Conservation (phyloP, 1,284 basidiomycete species). For the Athelia psychrophila region DNA sequence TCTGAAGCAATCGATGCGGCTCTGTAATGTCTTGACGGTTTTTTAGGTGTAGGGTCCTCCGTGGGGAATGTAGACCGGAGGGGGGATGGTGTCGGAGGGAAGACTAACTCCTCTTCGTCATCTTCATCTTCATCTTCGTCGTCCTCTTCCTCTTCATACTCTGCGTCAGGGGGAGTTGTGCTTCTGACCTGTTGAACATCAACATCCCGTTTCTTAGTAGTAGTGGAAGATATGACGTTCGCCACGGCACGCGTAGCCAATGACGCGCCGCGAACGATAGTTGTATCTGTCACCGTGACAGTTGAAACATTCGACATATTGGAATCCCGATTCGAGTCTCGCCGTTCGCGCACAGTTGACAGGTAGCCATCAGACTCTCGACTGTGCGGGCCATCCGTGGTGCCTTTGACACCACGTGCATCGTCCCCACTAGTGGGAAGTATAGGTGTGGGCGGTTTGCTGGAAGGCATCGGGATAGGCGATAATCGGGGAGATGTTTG, state of each 20-base stretch:
- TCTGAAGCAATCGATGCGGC: background rate
- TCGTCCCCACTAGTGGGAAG: constrained; percentile 24
- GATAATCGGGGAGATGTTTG: constrained; percentile 7
- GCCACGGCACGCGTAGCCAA: constrained; percentile 43
- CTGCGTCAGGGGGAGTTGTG: constrained; percentile 14
- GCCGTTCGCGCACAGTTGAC: constrained; percentile 6
- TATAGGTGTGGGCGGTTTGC: constrained; percentile 32
- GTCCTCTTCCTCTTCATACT: constrained; percentile 2
- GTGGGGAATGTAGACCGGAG: background rate
- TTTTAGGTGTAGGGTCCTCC: background rate
- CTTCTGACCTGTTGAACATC: background rate
- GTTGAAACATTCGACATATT: constrained; percentile 46
- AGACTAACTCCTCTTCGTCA: constrained; percentile 1
- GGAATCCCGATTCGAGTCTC: constrained; percentile 42
- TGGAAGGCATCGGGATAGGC: constrained; percentile 27
- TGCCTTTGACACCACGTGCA: constrained; percentile 6
- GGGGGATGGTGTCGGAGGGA: background rate
- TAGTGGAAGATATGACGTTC: constrained; percentile 34
- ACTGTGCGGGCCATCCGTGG: too few relatives aligned
- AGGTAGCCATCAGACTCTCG: background rate
- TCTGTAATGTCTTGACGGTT: background rate
- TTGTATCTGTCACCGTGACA: constrained; percentile 45
- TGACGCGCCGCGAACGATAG: constrained; percentile 35
- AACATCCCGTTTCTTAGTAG: too few relatives aligned
- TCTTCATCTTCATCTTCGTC: constrained; percentile 3